phyloP scores from a whole-genome alignment of 2,329 filamentous ascomycete species.

The Penicillium sp. region DNA sequence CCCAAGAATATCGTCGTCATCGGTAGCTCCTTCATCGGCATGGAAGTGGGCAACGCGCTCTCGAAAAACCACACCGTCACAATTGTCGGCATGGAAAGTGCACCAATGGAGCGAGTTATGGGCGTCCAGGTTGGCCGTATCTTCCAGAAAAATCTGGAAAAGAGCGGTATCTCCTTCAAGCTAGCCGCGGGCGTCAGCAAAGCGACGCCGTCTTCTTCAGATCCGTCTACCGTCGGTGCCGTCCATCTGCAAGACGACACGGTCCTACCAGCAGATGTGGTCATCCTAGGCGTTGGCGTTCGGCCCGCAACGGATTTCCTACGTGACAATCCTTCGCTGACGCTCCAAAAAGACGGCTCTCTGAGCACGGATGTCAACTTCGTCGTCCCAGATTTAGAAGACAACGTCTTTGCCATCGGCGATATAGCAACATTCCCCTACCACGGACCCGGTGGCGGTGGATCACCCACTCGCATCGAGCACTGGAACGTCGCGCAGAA shows the following conservation, averaged over 20 bases:
- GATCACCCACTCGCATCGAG: constrained; percentile 73
- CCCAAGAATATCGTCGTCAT: constrained; percentile 91
- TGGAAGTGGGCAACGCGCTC: constrained; percentile 85
- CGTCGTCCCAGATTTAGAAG: constrained; percentile 63
- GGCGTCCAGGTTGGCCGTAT: constrained; percentile 74
- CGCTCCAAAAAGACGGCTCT: constrained; percentile 78
- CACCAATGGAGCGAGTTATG: constrained; percentile 79
- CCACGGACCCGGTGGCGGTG: constrained; percentile 75
- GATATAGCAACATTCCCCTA: constrained; percentile 96
- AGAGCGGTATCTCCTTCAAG: constrained; percentile 82
- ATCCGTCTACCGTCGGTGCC: constrained; percentile 68
- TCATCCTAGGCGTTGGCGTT: constrained; percentile 88
- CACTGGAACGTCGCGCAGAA: constrained; percentile 99
- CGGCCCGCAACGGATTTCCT: constrained; percentile 79
- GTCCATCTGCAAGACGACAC: constrained; percentile 83
- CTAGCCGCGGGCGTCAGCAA: constrained; percentile 76
- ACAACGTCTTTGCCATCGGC: constrained; percentile 82
- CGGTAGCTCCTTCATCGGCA: constrained; percentile 93
- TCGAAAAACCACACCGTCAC: constrained; percentile 77
- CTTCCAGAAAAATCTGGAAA: constrained; percentile 72
- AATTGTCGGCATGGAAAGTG: constrained; percentile 80
- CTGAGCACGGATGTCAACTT: constrained; percentile 75
- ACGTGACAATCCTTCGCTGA: constrained; percentile 61
- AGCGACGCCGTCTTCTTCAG: constrained; percentile 63
- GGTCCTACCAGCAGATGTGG: constrained; percentile 74